Conservation (phyloP, 1,284 basidiomycete species). For the Thelephora terrestris region DNA sequence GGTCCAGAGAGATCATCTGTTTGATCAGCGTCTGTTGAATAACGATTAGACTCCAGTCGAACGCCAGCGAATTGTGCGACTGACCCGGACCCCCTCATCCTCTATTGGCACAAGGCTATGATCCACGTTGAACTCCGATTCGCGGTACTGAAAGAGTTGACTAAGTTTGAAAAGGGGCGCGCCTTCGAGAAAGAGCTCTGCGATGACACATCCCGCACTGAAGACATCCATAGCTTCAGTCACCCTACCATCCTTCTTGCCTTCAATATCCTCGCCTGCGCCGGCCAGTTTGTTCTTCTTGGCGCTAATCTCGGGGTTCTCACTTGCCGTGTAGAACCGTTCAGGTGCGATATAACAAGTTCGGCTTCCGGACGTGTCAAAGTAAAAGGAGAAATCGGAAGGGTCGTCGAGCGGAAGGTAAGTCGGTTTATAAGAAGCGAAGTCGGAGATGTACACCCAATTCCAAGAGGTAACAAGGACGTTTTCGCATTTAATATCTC, state of each 20-base stretch:
- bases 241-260: constrained; percentile 64
- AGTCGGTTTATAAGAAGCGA: constrained; percentile 95
- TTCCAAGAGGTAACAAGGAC: constrained; percentile 95
- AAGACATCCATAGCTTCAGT: constrained; percentile 99
- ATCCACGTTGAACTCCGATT: constrained; percentile 77
- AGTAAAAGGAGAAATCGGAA: constrained; percentile 96
- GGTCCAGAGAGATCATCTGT: constrained; percentile 84
- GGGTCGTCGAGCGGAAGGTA: constrained; percentile 95
- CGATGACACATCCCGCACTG: constrained; percentile 90
- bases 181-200: constrained; percentile 95
- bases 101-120: constrained; percentile 67
- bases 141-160: constrained; percentile 92
- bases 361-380: constrained; percentile 87
- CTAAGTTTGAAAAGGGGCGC: constrained; percentile 89
- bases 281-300: constrained; percentile 42
- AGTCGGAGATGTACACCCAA: constrained; percentile 93
- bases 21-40: constrained; percentile 66
- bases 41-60: constrained; percentile 11
- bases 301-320: constrained; percentile 58
- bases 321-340: constrained; percentile 78
- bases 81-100: constrained; percentile 72
- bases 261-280: constrained; percentile 32
- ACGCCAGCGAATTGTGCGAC: constrained; percentile 18
- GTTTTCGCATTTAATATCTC: constrained; percentile 98
- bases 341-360: constrained; percentile 98